Evolutionary conservation across 139 green algal genomes (phyloP), one percentile per base, ranked within the genome.

Genomic region (Trebouxia sp.): DNA sequence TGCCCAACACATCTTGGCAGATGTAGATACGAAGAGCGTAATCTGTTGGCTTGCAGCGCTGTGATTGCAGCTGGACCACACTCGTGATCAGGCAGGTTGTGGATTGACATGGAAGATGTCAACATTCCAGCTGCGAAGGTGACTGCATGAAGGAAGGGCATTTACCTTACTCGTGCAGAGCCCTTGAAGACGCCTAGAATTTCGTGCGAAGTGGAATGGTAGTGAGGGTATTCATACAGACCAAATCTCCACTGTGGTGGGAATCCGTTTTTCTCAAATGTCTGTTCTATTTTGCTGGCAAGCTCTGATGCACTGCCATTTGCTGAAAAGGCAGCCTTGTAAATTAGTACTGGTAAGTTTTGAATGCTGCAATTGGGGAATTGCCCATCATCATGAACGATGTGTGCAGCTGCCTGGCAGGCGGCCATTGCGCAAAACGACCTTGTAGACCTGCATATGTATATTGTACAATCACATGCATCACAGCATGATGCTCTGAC

Each of bases 281-380:
- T 72, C 17, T 72, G 32, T 43, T 72, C 62, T 45, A 72, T 72
- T 22, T 45, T 72, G 35, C 43, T 72, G 32, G 62, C 62, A 30
- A 72, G 35, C 24, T 72, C 35, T 45, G 62, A 72, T 14, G 62
- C 14, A 43, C 32, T 72, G 1, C 62, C 62, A 72, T 11, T 45
- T 2, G 32, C 37, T 6, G 32, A 17, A 45, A 72, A 72, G 30
- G 62, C 62, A 72, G 62, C 42, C 62, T 72, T 72, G 35, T 72
- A 72, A 28, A 72, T 72, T 0, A 72, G 62, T 35, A 72, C 62
- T 30, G 62, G 62, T 35, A 72, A 45, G 9, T 72, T 72, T 41
- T 72, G 62, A n/a, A 72, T 45, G 35, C 62, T 72, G 62, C 62
- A 72, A 22, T 72, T 72, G n/a, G 62, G 62, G 43, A 72, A 72